phyloP scores from a whole-genome alignment of 768 basidiomycete genomes.

The Mycena alexandri region DNA sequence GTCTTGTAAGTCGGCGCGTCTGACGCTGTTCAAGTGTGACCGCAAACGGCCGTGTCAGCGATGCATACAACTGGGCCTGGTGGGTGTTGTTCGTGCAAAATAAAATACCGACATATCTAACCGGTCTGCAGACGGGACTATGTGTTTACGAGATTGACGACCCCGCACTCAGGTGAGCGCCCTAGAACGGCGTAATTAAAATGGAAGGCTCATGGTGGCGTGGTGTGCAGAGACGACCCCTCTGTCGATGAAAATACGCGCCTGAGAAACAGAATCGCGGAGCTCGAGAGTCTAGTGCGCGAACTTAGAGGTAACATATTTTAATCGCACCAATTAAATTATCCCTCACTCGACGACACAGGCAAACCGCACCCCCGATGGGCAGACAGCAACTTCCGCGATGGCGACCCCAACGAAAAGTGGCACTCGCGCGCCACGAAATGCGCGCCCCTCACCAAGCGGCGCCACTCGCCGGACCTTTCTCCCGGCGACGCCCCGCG shows the following conservation, averaged over 20 bases:
- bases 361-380: conserved; percentile 91
- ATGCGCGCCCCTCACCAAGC: conserved; percentile 59
- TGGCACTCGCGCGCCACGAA: conserved; percentile 89
- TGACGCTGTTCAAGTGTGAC: conserved; percentile 74
- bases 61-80: conserved; percentile 91
- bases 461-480: conserved; percentile 52
- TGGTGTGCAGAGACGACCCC: conserved; percentile 78
- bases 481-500: conserved; percentile 52
- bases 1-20: not conserved
- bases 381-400: conserved; percentile 84
- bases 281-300: conserved; percentile 91
- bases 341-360: conserved; percentile 43
- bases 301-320: conserved; percentile 78
- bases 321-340: not conserved
- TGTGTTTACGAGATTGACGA: conserved; percentile 97
- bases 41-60: conserved; percentile 91
- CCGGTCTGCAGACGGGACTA: conserved; percentile 77
- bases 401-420: conserved; percentile 85
- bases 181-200: not conserved
- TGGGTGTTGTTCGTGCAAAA: conserved; percentile 48
- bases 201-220: not conserved
- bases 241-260: conserved; percentile 89
- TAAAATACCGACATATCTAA: conserved; percentile 3
- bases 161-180: conserved; percentile 76
- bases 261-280: conserved; percentile 88